These are phyloP conservation scores for Trametes hirsuta DNA, from an alignment of 1,284 basidiomycete genomes.

Conservation along the genomic window DNA sequence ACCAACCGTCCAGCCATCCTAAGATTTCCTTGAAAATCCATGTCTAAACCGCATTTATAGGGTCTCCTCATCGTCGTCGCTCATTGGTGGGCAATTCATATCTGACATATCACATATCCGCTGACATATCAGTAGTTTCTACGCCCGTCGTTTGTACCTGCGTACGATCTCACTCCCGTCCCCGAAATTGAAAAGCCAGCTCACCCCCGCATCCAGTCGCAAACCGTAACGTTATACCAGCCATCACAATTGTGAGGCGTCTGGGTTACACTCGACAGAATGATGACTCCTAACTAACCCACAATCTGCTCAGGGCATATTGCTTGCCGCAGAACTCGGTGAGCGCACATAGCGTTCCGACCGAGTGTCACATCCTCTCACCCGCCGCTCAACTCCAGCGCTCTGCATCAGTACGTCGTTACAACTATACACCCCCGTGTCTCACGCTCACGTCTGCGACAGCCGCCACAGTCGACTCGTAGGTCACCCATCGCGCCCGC, in stretches of 20 bases:
- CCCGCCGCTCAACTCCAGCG: background rate
- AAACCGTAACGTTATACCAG: too few relatives aligned
- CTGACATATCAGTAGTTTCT: slow-evolving; percentile 1
- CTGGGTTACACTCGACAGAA: too few relatives aligned
- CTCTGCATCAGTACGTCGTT: slow-evolving; percentile 8
- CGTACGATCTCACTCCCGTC: background rate
- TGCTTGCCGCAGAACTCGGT: background rate
- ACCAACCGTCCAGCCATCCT: background rate
- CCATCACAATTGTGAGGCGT: too few relatives aligned
- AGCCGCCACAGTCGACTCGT: slow-evolving; percentile 8
- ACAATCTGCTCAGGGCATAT: background rate
- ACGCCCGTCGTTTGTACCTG: slow-evolving; percentile 8
- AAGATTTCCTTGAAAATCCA: background rate
- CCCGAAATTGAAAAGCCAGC: background rate
- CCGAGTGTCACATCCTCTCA: background rate
- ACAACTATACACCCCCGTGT: background rate
- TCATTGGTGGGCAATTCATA: background rate
- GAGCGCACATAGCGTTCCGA: background rate
- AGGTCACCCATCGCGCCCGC: background rate
- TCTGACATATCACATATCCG: background rate
- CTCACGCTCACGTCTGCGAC: background rate
- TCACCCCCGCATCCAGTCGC: too few relatives aligned
- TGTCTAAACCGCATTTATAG: background rate
- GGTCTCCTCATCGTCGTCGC: background rate
- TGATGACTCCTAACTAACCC: too few relatives aligned